Base-by-base conservation (phyloP, 2,329 filamentous ascomycete species). In the Talaromyces amestolkiae region DNA sequence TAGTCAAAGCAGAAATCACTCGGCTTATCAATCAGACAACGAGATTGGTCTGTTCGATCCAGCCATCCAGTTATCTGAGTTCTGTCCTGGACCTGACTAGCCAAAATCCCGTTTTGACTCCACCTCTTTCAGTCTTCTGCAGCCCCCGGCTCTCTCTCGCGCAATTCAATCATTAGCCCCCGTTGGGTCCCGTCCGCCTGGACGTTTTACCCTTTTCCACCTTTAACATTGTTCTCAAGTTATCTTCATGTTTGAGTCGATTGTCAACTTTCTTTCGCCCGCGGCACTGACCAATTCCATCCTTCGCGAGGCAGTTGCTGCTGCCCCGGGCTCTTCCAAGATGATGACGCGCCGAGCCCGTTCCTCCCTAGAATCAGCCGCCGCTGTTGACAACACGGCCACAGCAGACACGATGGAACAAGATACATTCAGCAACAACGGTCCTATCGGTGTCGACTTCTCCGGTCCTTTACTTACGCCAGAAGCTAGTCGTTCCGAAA, bases 401-500 rank as follows among this genome's bases (percentile, higher is more conserved):
- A 68, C 49, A 66, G 24, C 51, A 39, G 35, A 47, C 49, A 49
- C 56, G 15, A 59, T 56, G 61, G 49, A 63, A 53, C 70, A 69
- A 19, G 70, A 72, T 56, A 58, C 68, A 51, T 71, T 72, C 66
- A 72, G 72, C 61, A 33, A 47, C 15, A 39, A 70, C 67, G 73
- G 75, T 63, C 69, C 70, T 63, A 76, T 74, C 69, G 72, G 68
- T 58, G 71, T 77, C 43, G 75, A 78, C 58, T 72, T 76, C 19
- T 72, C 76, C 19, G 76, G 76, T 69, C 76, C 79, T 67, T 72
- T 79, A n/a, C 72, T 80, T 19, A 80, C 78, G 2, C 78, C 78
- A 62, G 78, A 79, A 63, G 78, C 78, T 47, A 80, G 78, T 66
- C 77, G 75, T 62, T 80, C 78, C n/a, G 78, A 80, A 64, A 78